A percentile compares a stretch with the other conserved stretches of the same genome.
Evolutionary conservation across 352 stramenopile genomes (phyloP).

Genomic region (Phytophthora sojae): DNA sequence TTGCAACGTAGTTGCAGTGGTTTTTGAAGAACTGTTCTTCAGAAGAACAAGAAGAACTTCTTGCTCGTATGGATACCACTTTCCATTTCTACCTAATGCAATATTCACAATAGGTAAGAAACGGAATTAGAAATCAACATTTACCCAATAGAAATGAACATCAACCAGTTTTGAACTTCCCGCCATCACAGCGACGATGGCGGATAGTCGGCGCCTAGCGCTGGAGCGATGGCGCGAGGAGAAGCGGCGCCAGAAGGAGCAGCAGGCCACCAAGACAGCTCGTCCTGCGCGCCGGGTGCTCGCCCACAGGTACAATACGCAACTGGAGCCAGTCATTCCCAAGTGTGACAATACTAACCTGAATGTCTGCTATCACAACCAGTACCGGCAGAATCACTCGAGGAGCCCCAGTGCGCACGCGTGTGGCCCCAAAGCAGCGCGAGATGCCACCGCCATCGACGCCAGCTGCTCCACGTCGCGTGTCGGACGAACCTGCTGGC

Average conservation of each 20-base stretch:
- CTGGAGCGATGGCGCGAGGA: slow-evolving; percentile 74
- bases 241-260: slow-evolving; percentile 39
- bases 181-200: slow-evolving; percentile 39
- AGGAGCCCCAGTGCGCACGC: background rate
- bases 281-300: slow-evolving; percentile 9
- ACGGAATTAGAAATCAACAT: no score
- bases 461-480: background rate
- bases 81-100: no score
- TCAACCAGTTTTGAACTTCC: slow-evolving; percentile 17
- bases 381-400: background rate
- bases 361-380: background rate
- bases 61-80: no score
- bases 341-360: background rate
- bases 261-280: background rate
- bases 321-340: background rate
- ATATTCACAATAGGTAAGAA: no score
- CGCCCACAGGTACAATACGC: slow-evolving; percentile 20
- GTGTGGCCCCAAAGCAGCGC: background rate
- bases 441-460: background rate
- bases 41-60: no score
- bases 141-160: no score
- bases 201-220: slow-evolving; percentile 61
- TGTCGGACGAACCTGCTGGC: background rate
- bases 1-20: no score
- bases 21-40: no score